These are phyloP conservation scores for Linnemannia exigua DNA, from an alignment of 192 early-diverging fungal species.

Conservation along the genomic window DNA sequence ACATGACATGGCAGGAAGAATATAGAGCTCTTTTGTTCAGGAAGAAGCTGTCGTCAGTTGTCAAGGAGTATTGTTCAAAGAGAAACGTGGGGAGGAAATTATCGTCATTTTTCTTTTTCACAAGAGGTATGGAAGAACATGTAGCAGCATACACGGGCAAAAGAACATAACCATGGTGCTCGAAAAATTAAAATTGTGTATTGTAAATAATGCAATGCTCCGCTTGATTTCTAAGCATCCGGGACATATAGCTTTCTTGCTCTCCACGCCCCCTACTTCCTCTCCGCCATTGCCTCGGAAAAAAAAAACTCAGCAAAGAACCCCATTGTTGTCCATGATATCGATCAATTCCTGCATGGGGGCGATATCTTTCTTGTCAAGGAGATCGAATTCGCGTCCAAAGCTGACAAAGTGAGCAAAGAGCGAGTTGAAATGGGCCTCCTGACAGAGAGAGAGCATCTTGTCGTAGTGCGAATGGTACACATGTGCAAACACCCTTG, in stretches of 20 bases:
- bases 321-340: slow-evolving; percentile 57
- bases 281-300: neutral
- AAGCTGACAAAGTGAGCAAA: slow-evolving; percentile 98
- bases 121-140: no score
- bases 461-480: slow-evolving; percentile 93
- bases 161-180: no score
- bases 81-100: no score
- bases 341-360: slow-evolving; percentile 86
- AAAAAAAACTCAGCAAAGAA: slow-evolving; percentile 35
- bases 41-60: neutral
- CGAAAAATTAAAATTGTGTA: no score
- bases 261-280: no score
- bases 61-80: no score
- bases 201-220: no score
- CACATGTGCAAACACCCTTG: slow-evolving; percentile 94
- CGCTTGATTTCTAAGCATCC: no score
- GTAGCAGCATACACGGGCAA: no score
- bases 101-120: no score
- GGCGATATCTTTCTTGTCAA: slow-evolving; percentile 92
- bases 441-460: slow-evolving; percentile 84
- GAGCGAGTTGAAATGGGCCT: slow-evolving; percentile 95
- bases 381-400: slow-evolving; percentile 91
- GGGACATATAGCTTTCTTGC: no score
- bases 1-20: no score
- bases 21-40: neutral